Base-by-base conservation (phyloP, 352 stramenopile species). In the Phytophthora constricta region DNA sequence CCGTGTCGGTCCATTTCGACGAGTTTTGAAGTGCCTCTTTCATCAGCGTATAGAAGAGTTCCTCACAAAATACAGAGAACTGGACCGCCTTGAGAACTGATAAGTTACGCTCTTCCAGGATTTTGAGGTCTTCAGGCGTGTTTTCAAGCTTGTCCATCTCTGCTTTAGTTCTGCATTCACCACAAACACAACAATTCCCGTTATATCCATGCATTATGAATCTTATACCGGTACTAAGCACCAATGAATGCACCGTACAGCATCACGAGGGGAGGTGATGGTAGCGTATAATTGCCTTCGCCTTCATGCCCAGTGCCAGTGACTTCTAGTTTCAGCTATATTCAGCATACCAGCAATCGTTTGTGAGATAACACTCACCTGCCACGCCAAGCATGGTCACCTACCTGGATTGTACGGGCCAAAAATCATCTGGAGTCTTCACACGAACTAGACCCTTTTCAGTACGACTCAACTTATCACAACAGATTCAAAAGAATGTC, bases 11-110 rank as follows among this genome's bases (percentile, higher is more conserved):
- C 86, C 86, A 94, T 53, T 80, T 90, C 5, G 72, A 78, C 3
- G 82, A 76, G 25, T 74, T 84, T 50, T 84, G 82, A 43, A 95
- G 65, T 11, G 86, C 86, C 51, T 95, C 88, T 54, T 90, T 81
- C 88, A 96, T 94, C 27, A 93, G 43, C 8, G 74, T 91, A 61
- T 93, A 82, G 63, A 96, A 96, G 0, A 92, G 64, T 62, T 96
- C 88, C 75, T 95, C 86, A 37, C 85, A 95, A 50, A 94, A 96
- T 1, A 96, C 82, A 2, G 88, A 94, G 55, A 94, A 94, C 72
- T 95, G 88, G 11, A 96, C 85, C 0, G 84, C 85, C 62, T 89
- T 87, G 4, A 96, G 61, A 58, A 94, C 70, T 5, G 79, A 86
- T 23, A 73, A 58, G 41, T 96, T 96, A 27, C 84, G 82, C 31